Base-by-base conservation (phyloP, 148 eudicot genomes). In the Cornus kousa region DNA sequence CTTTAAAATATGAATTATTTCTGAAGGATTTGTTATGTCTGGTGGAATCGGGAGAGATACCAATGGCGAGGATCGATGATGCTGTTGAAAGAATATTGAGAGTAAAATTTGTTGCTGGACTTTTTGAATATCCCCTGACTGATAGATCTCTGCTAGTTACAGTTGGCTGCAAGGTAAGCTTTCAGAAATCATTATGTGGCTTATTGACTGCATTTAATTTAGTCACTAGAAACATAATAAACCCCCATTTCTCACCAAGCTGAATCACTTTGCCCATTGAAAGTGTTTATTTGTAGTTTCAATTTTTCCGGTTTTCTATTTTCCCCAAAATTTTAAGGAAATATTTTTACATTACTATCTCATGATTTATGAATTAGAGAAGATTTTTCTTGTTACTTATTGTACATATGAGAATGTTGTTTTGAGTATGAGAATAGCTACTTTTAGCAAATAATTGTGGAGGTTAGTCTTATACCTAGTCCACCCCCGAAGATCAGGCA, bases 81-180 rank as follows among this genome's bases (percentile, higher is more conserved):
- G 99, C 99, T 78, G 97, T 96, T 74, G 97, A 88, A 83, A 81
- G 99, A 43, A 92, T 96, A 68, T 80, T 96, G 71, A 88, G 99
- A 82, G 99, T 96, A 72, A 96, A 96, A 84, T 90, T 96, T 85
- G 90, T 83, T 84, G 82, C 97, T 72, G 98, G 97, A 50, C 79
- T 96, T 65, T 96, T 96, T 85, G 99, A 95, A 85, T 76, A 89
- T 80, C 99, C 97, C 70, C 82, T 88, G 78, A 74, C 89, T 62
- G 97, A 96, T 80, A 85, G 95, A 77, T 88, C 97, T 80, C 81
- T 96, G 82, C 83, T 93, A 23, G 89, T 88, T 68, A 75, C 76
- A 50, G 95, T 96, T 82, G 99, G 99, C 76, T 90, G 98, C 83
- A 88, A 96, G 99, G 99, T 96, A 84, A 9, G 79, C 76, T 67